phyloP scores from a whole-genome alignment of 2,329 filamentous ascomycete genomes.

The Coniella vitis region DNA sequence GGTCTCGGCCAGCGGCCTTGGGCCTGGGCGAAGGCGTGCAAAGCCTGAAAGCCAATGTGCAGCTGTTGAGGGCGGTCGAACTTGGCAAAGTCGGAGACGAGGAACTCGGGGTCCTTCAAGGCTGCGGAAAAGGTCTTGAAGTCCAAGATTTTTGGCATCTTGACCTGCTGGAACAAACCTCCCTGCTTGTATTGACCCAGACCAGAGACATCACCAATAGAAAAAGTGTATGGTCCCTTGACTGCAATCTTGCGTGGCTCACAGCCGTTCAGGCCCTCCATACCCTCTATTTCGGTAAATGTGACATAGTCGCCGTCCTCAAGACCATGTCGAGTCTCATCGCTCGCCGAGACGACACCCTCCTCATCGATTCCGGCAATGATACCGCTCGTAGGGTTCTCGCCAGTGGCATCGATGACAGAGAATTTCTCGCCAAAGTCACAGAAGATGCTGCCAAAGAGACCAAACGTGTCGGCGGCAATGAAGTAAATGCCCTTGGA shows the following conservation, averaged over 20 bases:
- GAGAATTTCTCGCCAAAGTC: conserved; percentile 96
- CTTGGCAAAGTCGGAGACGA: conserved; percentile 95
- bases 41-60: conserved; percentile 85
- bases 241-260: conserved; percentile 87
- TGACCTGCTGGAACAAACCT: conserved; percentile 90
- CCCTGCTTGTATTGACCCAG: conserved; percentile 83
- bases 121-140: conserved; percentile 77
- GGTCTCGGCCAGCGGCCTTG: conserved; percentile 73
- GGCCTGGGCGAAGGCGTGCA: conserved; percentile 75
- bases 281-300: conserved; percentile 86
- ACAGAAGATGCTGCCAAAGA: conserved; percentile 94
- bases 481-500: conserved; percentile 87
- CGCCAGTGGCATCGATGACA: conserved; percentile 81
- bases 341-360: conserved; percentile 83
- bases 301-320: conserved; percentile 96
- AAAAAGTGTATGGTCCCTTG: conserved; percentile 95
- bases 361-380: conserved; percentile 84
- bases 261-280: conserved; percentile 78
- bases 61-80: conserved; percentile 91
- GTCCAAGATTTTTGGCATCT: conserved; percentile 91
- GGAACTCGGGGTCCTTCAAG: conserved; percentile 77
- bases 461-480: conserved; percentile 79
- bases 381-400: conserved; percentile 81
- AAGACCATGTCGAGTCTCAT: conserved; percentile 89
- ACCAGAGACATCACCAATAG: conserved; percentile 85